Percentiles rank a stretch among this genome's conserved stretches.
These are phyloP conservation scores for Rhizopus stolonifer DNA, from an alignment of 371 early-diverging fungal species.

Conservation along the genomic window DNA sequence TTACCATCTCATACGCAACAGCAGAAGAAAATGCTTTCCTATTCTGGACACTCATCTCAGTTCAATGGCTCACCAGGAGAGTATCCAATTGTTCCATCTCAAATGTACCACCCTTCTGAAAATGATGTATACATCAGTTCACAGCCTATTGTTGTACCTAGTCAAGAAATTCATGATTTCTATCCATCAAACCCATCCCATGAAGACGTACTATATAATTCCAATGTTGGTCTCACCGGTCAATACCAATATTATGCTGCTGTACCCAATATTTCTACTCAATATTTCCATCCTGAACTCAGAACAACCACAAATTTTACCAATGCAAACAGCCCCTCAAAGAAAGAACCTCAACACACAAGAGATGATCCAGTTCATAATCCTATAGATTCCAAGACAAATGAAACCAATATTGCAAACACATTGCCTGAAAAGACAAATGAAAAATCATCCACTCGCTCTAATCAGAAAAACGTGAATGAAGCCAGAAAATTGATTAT, in stretches of 20 bases:
- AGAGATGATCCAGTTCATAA: too few relatives aligned
- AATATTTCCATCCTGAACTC: slow-evolving; percentile 33
- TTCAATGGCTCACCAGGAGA: slow-evolving; percentile 6
- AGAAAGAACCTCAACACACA: too few relatives aligned
- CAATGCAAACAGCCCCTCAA: slow-evolving; percentile 22
- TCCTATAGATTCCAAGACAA: too few relatives aligned
- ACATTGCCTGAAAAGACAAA: slow-evolving; percentile 3
- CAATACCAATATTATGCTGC: slow-evolving; percentile 36
- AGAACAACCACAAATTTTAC: slow-evolving; percentile 36
- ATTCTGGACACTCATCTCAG: too few relatives aligned
- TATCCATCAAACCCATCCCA: not conserved
- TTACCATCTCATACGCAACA: too few relatives aligned
- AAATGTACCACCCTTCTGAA: slow-evolving; percentile 21
- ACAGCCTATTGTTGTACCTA: slow-evolving; percentile 20
- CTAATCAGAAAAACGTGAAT: not conserved
- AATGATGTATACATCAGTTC: slow-evolving; percentile 28
- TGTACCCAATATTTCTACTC: slow-evolving; percentile 24
- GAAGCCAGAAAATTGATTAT: slow-evolving; percentile 8
- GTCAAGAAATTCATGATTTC: slow-evolving; percentile 7
- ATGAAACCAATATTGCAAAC: slow-evolving; percentile 32
- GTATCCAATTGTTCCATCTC: slow-evolving; percentile 16
- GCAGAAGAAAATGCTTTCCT: too few relatives aligned
- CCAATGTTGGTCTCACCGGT: slow-evolving; percentile 22
- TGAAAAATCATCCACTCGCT: not conserved
- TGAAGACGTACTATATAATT: slow-evolving; percentile 1